Conservation (phyloP, 2,329 filamentous ascomycete genomes). For the Cercospora brassicicola region DNA sequence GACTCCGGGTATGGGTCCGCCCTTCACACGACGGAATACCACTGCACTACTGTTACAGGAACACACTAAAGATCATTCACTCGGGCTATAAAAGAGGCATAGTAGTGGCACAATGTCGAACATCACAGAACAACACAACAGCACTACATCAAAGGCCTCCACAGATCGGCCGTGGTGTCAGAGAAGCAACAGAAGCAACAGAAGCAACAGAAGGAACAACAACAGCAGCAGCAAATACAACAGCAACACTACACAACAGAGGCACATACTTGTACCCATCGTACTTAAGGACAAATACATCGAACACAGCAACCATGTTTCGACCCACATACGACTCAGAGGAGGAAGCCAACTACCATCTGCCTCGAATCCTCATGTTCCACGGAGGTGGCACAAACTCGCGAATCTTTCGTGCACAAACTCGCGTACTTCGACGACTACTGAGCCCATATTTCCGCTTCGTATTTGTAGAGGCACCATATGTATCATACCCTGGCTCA, state of each 20-base stretch:
- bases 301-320: not conserved
- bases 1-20: not conserved
- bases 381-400: constrained; percentile 46
- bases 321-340: constrained; percentile 7
- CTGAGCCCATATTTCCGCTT: constrained; percentile 41
- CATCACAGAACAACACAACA: not conserved
- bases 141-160: not conserved
- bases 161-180: not conserved
- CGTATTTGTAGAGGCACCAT: constrained; percentile 40
- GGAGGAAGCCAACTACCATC: constrained; percentile 3
- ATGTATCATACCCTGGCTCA: constrained; percentile 35
- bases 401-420: constrained; percentile 43
- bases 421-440: constrained; percentile 37
- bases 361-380: constrained; percentile 42
- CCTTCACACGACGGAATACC: not conserved
- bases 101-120: not conserved
- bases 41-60: not conserved
- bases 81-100: not conserved
- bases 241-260: not conserved
- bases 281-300: not conserved
- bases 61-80: not conserved
- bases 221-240: not conserved
- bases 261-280: not conserved
- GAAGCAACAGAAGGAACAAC: not conserved
- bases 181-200: not conserved